Conservation (phyloP, 2,329 filamentous ascomycete genomes). For the Xylaria sp. region DNA sequence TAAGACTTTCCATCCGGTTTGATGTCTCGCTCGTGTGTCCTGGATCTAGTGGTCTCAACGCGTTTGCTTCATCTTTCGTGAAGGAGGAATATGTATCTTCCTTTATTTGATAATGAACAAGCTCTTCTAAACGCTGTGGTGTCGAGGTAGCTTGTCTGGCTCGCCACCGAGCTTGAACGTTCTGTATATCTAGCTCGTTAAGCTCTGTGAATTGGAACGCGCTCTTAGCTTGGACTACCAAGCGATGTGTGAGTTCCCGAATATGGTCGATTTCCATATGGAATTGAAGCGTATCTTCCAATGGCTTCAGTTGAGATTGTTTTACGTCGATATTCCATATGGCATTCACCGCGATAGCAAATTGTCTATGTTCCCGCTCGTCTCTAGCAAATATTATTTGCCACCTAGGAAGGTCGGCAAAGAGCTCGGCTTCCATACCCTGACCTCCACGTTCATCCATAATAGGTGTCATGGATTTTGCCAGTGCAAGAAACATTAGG, state of each 20-base stretch:
- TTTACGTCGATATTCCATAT: slow-evolving; percentile 3
- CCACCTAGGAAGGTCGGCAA: slow-evolving; percentile 5
- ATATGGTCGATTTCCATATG: background rate
- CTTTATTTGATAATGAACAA: background rate
- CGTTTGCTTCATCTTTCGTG: background rate
- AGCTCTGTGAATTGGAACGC: background rate
- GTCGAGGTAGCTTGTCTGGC: background rate
- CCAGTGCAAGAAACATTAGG: slow-evolving; percentile 6
- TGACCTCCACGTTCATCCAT: background rate
- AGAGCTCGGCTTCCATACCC: background rate
- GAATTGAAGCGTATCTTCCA: background rate
- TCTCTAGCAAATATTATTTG: background rate
- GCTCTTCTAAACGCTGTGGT: background rate
- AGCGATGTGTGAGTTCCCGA: slow-evolving; percentile 1
- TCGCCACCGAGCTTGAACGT: slow-evolving; percentile 8
- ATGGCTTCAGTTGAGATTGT: background rate
- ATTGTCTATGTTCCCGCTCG: background rate
- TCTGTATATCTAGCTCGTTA: background rate
- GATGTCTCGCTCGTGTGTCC: background rate
- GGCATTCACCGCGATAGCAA: background rate
- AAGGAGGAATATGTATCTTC: background rate
- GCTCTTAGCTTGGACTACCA: background rate
- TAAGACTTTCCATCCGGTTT: too few species aligned
- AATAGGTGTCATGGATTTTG: slow-evolving; percentile 10
- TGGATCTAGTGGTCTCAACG: background rate